Conservation (phyloP, 139 green algal genomes). For the Closterium sp. region DNA sequence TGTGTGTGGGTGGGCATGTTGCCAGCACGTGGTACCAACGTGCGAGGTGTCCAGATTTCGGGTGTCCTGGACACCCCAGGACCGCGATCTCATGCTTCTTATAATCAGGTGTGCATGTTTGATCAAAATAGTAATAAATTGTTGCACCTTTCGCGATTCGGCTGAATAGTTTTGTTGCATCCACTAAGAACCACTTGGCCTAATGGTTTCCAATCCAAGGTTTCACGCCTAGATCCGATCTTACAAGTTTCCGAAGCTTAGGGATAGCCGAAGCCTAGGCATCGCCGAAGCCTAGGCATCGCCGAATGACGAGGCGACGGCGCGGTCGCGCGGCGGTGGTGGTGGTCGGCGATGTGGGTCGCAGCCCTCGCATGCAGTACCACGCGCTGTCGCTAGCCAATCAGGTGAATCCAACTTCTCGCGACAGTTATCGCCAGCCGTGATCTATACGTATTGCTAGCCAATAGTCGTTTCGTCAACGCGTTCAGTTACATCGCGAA, state of each 20-base stretch:
- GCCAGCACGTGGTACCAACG: no score
- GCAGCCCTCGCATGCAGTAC: constrained; percentile 94
- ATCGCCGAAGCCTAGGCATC: not conserved
- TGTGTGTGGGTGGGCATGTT: no score
- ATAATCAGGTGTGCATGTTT: no score
- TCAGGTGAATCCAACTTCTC: constrained; percentile 46
- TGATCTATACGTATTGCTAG: not conserved
- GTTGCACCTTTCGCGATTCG: no score
- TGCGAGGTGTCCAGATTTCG: no score
- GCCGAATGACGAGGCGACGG: not conserved
- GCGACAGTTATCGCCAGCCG: not conserved
- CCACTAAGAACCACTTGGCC: no score
- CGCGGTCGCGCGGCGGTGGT: constrained; percentile 63
- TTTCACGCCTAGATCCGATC: not conserved
- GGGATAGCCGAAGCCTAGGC: no score
- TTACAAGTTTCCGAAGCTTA: not conserved
- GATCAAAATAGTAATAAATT: no score
- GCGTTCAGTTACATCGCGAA: not conserved
- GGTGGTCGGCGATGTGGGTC: constrained; percentile 93
- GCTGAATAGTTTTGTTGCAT: no score
- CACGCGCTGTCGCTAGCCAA: constrained; percentile 80
- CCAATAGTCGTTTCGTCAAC: not conserved
- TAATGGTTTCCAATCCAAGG: not conserved
- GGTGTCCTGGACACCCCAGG: no score
- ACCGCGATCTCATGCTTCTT: no score